These are phyloP conservation scores for Quercus tomentella DNA, from an alignment of 331 rosid species.

Conservation along the genomic window DNA sequence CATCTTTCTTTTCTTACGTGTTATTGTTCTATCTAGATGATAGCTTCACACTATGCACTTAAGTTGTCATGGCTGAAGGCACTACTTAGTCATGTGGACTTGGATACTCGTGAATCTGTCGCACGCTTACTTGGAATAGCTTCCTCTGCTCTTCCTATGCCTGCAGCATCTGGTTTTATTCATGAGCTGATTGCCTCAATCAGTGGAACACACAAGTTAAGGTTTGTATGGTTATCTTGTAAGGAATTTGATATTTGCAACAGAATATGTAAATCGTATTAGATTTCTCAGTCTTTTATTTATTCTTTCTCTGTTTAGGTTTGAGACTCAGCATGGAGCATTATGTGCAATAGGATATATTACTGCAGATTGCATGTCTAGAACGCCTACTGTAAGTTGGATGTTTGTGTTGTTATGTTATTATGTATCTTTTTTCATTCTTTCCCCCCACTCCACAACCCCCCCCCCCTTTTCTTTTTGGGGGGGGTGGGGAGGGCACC, in stretches of 20 bases:
- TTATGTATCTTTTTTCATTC: not conserved
- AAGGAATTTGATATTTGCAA: constrained; percentile 6
- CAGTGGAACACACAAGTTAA: constrained; percentile 48
- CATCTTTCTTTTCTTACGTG: constrained; percentile 14
- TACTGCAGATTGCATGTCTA: constrained; percentile 71
- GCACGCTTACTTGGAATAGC: constrained; percentile 94
- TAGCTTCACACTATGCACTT: constrained; percentile 57
- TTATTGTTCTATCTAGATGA: constrained; percentile 47
- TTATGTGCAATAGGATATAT: constrained; percentile 88
- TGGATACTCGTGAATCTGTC: constrained; percentile 87
- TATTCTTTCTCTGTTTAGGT: constrained; percentile 42
- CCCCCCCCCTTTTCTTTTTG: not conserved
- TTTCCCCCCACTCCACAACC: not conserved
- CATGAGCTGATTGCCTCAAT: constrained; percentile 60
- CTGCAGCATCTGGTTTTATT: constrained; percentile 46
- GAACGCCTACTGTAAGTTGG: constrained; percentile 61
- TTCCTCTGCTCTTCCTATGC: constrained; percentile 65
- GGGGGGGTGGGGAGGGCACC: not conserved
- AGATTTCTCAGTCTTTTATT: not conserved
- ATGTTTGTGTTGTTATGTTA: not conserved
- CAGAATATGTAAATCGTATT: not conserved
- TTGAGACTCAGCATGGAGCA: constrained; percentile 88
- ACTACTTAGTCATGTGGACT: constrained; percentile 74
- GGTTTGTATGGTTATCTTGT: constrained; percentile 38
- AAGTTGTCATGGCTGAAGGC: constrained; percentile 81